Evolutionary conservation across 257 asterid genomes (phyloP).

Genomic region (Przewalskia tangutica): DNA sequence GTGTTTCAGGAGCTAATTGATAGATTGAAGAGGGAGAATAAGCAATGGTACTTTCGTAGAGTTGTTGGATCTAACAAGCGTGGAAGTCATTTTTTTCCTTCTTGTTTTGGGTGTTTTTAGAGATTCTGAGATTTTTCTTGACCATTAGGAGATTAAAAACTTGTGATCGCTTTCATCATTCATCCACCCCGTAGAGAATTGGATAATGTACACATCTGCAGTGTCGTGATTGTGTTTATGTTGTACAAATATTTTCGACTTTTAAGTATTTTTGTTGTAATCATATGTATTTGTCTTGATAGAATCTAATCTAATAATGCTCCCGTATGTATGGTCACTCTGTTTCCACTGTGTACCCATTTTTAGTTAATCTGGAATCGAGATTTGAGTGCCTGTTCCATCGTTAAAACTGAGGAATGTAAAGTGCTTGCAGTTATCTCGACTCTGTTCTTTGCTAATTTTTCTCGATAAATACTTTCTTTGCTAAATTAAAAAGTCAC

Average conservation of each 20-base stretch:
- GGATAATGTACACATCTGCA: neutral
- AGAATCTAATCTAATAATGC: neutral
- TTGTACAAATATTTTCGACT: conserved; percentile 5
- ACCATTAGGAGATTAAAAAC: neutral
- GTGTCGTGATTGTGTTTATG: neutral
- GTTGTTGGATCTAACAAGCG: neutral
- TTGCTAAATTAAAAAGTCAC: neutral
- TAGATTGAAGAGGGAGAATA: neutral
- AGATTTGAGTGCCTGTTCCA: neutral
- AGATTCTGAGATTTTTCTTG: neutral
- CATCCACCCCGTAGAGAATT: neutral
- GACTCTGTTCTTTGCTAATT: neutral
- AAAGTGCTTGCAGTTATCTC: neutral
- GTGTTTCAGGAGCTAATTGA: neutral
- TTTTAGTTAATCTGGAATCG: neutral
- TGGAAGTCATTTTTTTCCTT: neutral
- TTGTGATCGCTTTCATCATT: neutral
- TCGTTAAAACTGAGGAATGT: no score
- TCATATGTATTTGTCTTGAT: neutral
- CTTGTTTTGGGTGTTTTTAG: conserved; percentile 1
- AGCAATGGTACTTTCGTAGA: neutral
- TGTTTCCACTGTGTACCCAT: neutral
- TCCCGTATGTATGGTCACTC: neutral
- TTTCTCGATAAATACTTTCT: neutral
- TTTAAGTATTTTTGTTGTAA: neutral